phyloP scores from a whole-genome alignment of 495 filamentous ascomycete species.

The Cercophora sp. region DNA sequence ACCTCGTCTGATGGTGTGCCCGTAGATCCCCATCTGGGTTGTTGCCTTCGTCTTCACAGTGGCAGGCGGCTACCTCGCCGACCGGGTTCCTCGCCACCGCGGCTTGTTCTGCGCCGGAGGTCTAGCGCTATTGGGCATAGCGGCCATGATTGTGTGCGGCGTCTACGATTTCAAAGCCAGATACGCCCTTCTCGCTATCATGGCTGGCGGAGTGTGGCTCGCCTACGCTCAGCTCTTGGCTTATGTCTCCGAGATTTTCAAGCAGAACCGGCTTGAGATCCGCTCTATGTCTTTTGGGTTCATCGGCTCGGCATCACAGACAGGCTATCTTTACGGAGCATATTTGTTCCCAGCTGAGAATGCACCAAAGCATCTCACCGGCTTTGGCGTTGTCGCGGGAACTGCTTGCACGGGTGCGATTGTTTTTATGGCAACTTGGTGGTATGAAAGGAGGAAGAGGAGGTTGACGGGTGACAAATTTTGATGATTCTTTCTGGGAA shows the following conservation, averaged over 20 bases:
- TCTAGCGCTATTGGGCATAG: constrained; percentile 37
- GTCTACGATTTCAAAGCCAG: constrained; percentile 44
- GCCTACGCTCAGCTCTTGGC: constrained; percentile 41
- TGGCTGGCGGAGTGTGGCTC: constrained; percentile 48
- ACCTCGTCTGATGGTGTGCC: too few relatives aligned
- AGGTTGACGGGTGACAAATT: too few relatives aligned
- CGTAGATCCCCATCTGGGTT: constrained; percentile 37
- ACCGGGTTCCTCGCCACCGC: constrained; percentile 21
- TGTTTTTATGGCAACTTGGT: too few relatives aligned
- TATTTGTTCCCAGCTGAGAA: constrained; percentile 27
- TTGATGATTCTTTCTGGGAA: too few relatives aligned
- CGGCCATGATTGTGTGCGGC: constrained; percentile 39
- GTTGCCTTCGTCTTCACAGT: constrained; percentile 40
- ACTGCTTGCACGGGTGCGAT: neutral
- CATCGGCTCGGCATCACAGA: constrained; percentile 48
- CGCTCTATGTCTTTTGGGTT: constrained; percentile 44
- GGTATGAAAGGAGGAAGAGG: too few relatives aligned
- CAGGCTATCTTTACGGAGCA: constrained; percentile 48
- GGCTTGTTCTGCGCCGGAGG: constrained; percentile 31
- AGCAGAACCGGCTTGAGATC: constrained; percentile 35
- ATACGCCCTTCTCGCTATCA: constrained; percentile 50
- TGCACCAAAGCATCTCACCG: constrained; percentile 25
- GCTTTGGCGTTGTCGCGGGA: constrained; percentile 8
- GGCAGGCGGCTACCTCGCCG: constrained; percentile 27
- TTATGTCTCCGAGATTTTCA: constrained; percentile 42